Percentiles rank a stretch among this genome's conserved stretches.
Evolutionary conservation across 2,329 filamentous ascomycete genomes (phyloP).

Genomic region (Exophiala phaeomuriformis): DNA sequence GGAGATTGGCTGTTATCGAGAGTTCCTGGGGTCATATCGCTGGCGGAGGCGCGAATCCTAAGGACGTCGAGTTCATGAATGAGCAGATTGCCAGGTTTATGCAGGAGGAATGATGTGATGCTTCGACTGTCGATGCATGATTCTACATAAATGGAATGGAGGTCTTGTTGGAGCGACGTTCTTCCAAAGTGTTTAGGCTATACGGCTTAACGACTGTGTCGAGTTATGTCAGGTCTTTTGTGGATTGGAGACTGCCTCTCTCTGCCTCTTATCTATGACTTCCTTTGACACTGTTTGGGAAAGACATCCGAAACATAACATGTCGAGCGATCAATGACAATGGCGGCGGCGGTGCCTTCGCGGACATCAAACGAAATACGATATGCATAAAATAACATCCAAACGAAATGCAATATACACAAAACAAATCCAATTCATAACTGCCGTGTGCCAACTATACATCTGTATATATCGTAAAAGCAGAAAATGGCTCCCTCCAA

Average conservation of each 20-base stretch:
- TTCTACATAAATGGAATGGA: not conserved
- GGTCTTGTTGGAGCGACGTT: not conserved
- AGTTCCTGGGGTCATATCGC: constrained; percentile 32
- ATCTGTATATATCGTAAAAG: not conserved
- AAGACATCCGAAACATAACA: not conserved
- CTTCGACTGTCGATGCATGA: not conserved
- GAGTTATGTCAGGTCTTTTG: no score
- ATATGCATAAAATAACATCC: not conserved
- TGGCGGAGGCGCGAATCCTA: constrained; percentile 28
- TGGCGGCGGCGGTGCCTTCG: not conserved
- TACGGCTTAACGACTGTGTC: no score
- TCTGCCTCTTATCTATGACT: no score
- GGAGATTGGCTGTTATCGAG: constrained; percentile 28
- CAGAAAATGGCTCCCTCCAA: not conserved
- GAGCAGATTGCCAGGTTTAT: constrained; percentile 26
- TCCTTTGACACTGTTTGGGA: no score
- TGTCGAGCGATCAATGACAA: not conserved
- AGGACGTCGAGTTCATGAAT: constrained; percentile 30
- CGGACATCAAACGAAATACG: not conserved
- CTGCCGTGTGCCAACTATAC: no score
- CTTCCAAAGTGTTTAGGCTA: not conserved
- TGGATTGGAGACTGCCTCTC: no score
- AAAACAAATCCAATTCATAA: not conserved
- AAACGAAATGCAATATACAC: not conserved
- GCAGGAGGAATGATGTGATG: not conserved